Base-by-base conservation (phyloP, 148 eudicot genomes). In the Camellia japonica region DNA sequence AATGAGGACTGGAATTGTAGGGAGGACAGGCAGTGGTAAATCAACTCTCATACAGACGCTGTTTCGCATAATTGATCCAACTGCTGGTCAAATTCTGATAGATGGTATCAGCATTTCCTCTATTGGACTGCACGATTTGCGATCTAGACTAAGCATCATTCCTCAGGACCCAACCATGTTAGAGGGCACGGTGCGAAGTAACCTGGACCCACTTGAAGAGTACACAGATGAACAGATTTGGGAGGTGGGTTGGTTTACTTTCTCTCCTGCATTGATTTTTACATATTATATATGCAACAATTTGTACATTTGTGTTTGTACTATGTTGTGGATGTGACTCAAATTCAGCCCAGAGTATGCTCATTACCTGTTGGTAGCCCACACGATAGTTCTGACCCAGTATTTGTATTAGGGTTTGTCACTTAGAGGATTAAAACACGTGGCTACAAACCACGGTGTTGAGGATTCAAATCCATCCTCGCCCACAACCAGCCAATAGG, bases 111-210 rank as follows among this genome's bases (percentile, higher is more conserved):
- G 85, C 72, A 85, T 91, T 38, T 89, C 86, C 42, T 64, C 77
- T 19, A 87, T 89, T n/a, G 94, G 90, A 41, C 79, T 91, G 76
- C 90, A 87, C 67, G 92, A 89, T 83, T 73, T 91, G 51, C 83
- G 94, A 43, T 87, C 91, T 12, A 89, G 88, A 72, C 74, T 90
- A 71, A 90, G 93, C 78, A 90, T 91, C 77, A 91, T 91, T 68
- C 92, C 92, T 4, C 94, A 89, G 55, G 94, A 91, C 58, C 94
- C 94, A 2, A 89, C 89, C 82, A 89, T 91, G 94, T 91, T 91
- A 42, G 89, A 89, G 82, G 94, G 94, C 49, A 89, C 90, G 19
- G 79, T 87, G 47, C 82, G 94, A 71, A 86, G 87, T 77, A 91
- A 91, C 84, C 61, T 91, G 81, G 94, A 91, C 78, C 94, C 92